Evolutionary conservation across 176 grass and related monocot species (phyloP), one percentile per base, ranked within the genome.

Genomic region (Stipa capillata): DNA sequence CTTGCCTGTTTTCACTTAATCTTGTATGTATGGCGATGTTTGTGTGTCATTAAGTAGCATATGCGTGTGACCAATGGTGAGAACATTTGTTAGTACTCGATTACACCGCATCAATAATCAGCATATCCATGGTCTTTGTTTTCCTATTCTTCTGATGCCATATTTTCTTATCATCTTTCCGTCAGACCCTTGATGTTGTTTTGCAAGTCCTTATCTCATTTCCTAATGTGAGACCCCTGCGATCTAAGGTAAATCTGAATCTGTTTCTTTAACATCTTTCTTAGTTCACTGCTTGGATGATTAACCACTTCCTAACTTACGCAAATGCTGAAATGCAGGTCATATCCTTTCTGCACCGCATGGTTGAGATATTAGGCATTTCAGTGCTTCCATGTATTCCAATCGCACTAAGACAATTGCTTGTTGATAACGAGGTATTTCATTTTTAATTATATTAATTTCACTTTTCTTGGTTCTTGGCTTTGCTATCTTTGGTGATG

Each of bases 341-440:
- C 13, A 91, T 85, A 74, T 95, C 96, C 8, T 99, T 95, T 87
- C 63, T 99, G 49, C 96, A 99, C 84, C 84, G 96, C 55, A 99
- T 99, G 96, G 84, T 99, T 63, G 92, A 99, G 76, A 99, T 91
- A 78, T 89, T 99, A 83, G 96, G 92, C 76, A 58, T 65, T 47
- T 91, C 96, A 57, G 87, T 95, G 57, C 84, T 99, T 83, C 85
- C 92, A 76, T 85, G 77, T 82, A 87, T 99, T 73, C 84, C 88
- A 41, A 44, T 89, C 1, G 81, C 88, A 36, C 76, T 99, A 71
- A 93, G 87, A 81, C 96, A 93, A 53, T 78, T 99, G 78, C 88
- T 95, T 69, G 74, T 85, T 82, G 85, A 95, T 49, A 93, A 90
- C 74, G 96, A 99, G 92, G 95, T 98, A 82, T 59, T 85, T 57